Conservation (phyloP, 2,329 filamentous ascomycete genomes). For the Acarospora socialis region DNA sequence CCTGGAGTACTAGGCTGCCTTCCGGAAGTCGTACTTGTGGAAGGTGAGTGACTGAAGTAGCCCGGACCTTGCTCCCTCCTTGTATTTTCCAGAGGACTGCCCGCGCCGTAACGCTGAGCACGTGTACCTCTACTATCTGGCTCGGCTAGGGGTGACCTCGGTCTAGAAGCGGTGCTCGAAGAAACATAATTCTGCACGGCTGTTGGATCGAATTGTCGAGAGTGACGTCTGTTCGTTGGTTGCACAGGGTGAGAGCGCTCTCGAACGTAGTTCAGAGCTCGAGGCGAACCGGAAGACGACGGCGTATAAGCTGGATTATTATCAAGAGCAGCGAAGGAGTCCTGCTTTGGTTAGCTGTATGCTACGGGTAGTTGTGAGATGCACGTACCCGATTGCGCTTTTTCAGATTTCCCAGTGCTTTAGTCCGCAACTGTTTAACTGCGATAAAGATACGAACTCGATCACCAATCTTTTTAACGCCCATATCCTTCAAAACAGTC, state of each 20-base stretch:
- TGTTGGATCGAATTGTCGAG: slow-evolving; percentile 26
- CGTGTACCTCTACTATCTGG: slow-evolving; percentile 37
- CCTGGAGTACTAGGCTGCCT: slow-evolving; percentile 47
- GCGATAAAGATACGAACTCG: slow-evolving; percentile 78
- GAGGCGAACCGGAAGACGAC: slow-evolving; percentile 50
- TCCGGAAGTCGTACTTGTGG: slow-evolving; percentile 37
- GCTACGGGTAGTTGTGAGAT: neutral
- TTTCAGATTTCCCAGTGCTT: slow-evolving; percentile 60
- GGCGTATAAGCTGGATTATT: slow-evolving; percentile 44
- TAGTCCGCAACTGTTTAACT: slow-evolving; percentile 70
- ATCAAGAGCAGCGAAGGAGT: slow-evolving; percentile 73
- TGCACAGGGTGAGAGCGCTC: slow-evolving; percentile 31
- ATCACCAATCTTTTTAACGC: slow-evolving; percentile 94
- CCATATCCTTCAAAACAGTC: slow-evolving; percentile 91
- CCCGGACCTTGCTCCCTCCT: slow-evolving; percentile 36
- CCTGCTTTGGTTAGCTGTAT: slow-evolving; percentile 36
- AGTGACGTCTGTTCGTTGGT: slow-evolving; percentile 48
- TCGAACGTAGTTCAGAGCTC: slow-evolving; percentile 41
- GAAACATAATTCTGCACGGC: slow-evolving; percentile 28
- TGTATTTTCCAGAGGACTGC: slow-evolving; percentile 40
- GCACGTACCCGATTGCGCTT: slow-evolving; percentile 67
- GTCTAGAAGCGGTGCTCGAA: slow-evolving; percentile 48
- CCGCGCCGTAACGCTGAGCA: slow-evolving; percentile 44
- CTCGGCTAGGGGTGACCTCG: slow-evolving; percentile 56
- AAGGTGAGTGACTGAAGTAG: slow-evolving; percentile 42